Percentiles rank a stretch among this genome's conserved stretches.
phyloP scores from a whole-genome alignment of 495 filamentous ascomycete genomes.

The Xylaria telfairii region DNA sequence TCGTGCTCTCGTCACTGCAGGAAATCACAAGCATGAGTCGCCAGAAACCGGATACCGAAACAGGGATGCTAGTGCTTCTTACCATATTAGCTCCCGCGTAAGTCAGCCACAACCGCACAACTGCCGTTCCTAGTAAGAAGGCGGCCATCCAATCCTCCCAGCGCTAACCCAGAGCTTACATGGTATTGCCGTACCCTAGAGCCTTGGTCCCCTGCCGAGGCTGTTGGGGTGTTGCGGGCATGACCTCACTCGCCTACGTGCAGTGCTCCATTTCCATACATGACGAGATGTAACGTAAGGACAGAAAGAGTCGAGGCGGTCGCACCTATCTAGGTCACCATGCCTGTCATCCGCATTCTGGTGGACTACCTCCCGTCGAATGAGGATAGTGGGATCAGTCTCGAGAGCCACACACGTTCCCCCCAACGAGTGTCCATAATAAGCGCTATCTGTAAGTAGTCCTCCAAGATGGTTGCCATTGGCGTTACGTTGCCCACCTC shows the following conservation, averaged over 20 bases:
- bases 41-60: conserved; percentile 6
- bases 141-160: conserved; percentile 8
- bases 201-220: conserved; percentile 12
- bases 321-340: background rate
- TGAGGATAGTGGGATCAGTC: background rate
- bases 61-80: conserved; percentile 13
- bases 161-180: background rate
- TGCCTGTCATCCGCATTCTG: background rate
- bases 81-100: conserved; percentile 15
- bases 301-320: background rate
- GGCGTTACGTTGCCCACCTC: conserved; percentile 2
- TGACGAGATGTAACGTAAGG: conserved; percentile 17
- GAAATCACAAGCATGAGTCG: conserved; percentile 1
- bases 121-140: conserved; percentile 26
- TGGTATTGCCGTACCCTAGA: background rate
- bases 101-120: conserved; percentile 21
- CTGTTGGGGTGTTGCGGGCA: conserved; percentile 4
- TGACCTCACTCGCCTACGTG: conserved; percentile 19
- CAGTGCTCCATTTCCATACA: background rate
- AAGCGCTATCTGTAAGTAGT: conserved; percentile 5
- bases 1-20: conserved; percentile 11
- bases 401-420: background rate
- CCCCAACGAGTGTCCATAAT: conserved; percentile 1
- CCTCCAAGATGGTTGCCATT: background rate
- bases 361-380: background rate